Evolutionary conservation across 306 rosid species (phyloP).

Genomic region (Potentilla sterilis): DNA sequence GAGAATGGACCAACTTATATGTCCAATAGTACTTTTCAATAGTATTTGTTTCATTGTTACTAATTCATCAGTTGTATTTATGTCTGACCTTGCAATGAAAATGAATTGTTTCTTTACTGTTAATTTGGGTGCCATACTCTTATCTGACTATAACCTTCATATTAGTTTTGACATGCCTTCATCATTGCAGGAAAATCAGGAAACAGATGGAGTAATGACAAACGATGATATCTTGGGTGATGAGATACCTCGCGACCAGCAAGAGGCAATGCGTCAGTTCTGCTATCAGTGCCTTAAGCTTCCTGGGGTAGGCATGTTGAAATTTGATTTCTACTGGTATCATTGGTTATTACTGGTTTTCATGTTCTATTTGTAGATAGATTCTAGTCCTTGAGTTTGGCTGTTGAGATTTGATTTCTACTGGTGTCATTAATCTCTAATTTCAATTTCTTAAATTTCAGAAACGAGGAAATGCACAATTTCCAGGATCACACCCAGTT

Average conservation of each 20-base stretch:
- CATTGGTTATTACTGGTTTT: background rate
- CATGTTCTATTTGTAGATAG: background rate
- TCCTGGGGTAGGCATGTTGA: slow-evolving; percentile 59
- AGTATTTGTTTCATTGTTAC: background rate
- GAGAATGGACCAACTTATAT: background rate
- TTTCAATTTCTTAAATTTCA: slow-evolving; percentile 43
- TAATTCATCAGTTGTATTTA: background rate
- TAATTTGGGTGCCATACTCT: background rate
- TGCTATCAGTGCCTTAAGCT: slow-evolving; percentile 88
- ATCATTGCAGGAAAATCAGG: slow-evolving; percentile 60
- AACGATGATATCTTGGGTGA: slow-evolving; percentile 97
- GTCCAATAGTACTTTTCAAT: background rate
- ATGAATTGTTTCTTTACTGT: background rate
- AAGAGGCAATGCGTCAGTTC: slow-evolving; percentile 75
- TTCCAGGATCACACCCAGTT: slow-evolving; percentile 97
- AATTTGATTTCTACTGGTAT: background rate
- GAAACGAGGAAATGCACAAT: slow-evolving; percentile 75
- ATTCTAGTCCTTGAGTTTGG: background rate
- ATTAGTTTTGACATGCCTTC: slow-evolving; percentile 15
- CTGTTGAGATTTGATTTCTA: background rate
- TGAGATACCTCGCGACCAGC: slow-evolving; percentile 96
- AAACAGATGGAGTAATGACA: slow-evolving; percentile 56
- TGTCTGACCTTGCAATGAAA: background rate
- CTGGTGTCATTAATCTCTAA: slow-evolving; percentile 9
- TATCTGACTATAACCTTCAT: slow-evolving; percentile 17